A percentile compares a stretch with the other conserved stretches of the same genome.
These are phyloP conservation scores for Vanrija sp. DNA, from an alignment of 1,284 basidiomycete species.

Conservation along the genomic window DNA sequence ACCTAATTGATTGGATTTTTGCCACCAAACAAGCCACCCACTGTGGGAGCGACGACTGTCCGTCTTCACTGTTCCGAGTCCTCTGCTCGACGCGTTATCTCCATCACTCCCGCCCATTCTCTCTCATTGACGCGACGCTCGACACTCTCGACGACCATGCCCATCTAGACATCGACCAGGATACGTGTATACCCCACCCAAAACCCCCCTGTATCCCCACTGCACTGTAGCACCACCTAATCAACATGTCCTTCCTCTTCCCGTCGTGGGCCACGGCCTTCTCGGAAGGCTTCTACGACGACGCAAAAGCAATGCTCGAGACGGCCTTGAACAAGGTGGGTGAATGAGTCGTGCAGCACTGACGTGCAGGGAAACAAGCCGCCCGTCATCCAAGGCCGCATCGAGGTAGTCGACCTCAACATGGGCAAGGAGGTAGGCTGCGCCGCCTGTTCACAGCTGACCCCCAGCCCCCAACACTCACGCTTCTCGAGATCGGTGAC, in stretches of 20 bases:
- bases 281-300: constrained; percentile 87
- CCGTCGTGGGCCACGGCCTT: constrained; percentile 84
- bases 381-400: constrained; percentile 93
- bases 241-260: constrained; percentile 89
- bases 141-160: too few relatives aligned
- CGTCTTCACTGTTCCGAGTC: too few relatives aligned
- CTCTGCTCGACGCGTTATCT: too few relatives aligned
- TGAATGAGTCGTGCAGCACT: neutral
- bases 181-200: too few relatives aligned
- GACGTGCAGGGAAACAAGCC: constrained; percentile 74
- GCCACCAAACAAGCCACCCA: too few relatives aligned
- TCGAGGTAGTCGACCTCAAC: constrained; percentile 93
- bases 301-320: constrained; percentile 91
- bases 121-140: too few relatives aligned
- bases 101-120: too few relatives aligned
- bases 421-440: constrained; percentile 88
- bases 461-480: constrained; percentile 87
- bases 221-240: neutral
- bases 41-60: too few relatives aligned
- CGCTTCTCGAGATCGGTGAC: constrained; percentile 97
- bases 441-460: neutral
- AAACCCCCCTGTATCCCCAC: too few relatives aligned
- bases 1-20: too few relatives aligned
- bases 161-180: too few relatives aligned
- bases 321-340: constrained; percentile 81